Evolutionary conservation across 2,329 filamentous ascomycete species (phyloP).

Genomic region (Rhynchosporium agropyri): DNA sequence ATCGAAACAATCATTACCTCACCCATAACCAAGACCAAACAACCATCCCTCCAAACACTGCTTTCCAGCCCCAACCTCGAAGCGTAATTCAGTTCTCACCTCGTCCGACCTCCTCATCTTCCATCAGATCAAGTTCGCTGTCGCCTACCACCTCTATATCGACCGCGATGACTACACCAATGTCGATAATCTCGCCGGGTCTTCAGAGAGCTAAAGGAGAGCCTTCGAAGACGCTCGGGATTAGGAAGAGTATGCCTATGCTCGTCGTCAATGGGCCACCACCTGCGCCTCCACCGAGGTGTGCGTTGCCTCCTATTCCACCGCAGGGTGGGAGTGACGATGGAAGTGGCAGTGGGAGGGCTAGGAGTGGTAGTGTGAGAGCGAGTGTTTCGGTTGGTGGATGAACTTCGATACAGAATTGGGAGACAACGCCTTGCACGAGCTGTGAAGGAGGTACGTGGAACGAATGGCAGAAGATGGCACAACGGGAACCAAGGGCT

Average conservation of each 20-base stretch:
- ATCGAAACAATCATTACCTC: constrained; percentile 9
- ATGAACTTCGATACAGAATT: neutral
- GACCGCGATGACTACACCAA: neutral
- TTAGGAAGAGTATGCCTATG: constrained; percentile 36
- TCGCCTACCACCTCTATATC: neutral
- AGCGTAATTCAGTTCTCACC: neutral
- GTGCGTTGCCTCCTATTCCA: constrained; percentile 41
- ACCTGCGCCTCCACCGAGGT: constrained; percentile 40
- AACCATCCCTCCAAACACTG: constrained; percentile 41
- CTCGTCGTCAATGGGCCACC: constrained; percentile 39
- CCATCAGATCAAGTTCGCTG: neutral
- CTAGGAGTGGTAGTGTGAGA: constrained; percentile 6
- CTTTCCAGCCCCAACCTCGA: neutral
- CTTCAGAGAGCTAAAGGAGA: constrained; percentile 22
- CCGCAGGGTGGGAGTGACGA: constrained; percentile 26
- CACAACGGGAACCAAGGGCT: no score
- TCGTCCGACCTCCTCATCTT: neutral
- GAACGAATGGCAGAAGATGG: no score
- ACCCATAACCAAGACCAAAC: constrained; percentile 36
- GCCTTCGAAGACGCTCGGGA: constrained; percentile 23
- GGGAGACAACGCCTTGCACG: no score
- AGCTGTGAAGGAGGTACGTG: no score
- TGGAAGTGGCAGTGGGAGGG: constrained; percentile 13
- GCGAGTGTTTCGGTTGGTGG: neutral
- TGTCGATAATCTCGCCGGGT: constrained; percentile 8